Base-by-base conservation (phyloP, 2,329 filamentous ascomycete genomes). In the Xylaria sp. region DNA sequence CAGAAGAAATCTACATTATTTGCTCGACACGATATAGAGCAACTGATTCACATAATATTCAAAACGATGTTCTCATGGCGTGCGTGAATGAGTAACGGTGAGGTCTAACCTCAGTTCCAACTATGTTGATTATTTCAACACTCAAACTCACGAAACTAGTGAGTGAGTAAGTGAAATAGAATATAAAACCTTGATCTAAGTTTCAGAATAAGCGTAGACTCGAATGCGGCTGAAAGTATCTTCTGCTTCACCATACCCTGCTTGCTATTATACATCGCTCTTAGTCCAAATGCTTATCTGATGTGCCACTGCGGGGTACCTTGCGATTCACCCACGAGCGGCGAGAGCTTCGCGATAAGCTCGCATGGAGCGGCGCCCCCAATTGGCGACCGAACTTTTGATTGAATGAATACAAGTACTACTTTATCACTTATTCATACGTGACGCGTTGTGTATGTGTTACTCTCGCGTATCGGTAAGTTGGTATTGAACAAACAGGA, bases 241-340 rank as follows among this genome's bases (percentile, higher is more conserved):
- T 36, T 18, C 52, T 36, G 31, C 52, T 18, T 5, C 15, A n/a
- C 41, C 41, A 46, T n/a, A 15, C 41, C 52, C 33, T 25, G n/a
- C n/a, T 46, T 25, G n/a, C 9, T 18, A 60, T 64, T 60, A 68
- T 60, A 25, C 54, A 55, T 56, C 31, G 18, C 25, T 64, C 46
- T 64, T 54, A 64, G 41, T 43, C 9, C n/a, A 23, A 8, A 56
- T 41, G 25, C 66, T 68, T 68, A 68, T 68, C 66, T 65, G 55
- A 49, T 31, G 55, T 49, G 36, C 31, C 48, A 49, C n/a, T 58
- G 62, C 67, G 63, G 62, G 62, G 62, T 62, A 66, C 46, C 13
- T 25, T 28, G 25, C 4, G 31, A 10, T 20, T 6, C 2, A 48
- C 4, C 12, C 15, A 9, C n/a, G 41, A 41, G 43, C 8, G 36